Evolutionary conservation across 2,329 filamentous ascomycete genomes (phyloP).

Genomic region (Hymenoscyphus occultus): DNA sequence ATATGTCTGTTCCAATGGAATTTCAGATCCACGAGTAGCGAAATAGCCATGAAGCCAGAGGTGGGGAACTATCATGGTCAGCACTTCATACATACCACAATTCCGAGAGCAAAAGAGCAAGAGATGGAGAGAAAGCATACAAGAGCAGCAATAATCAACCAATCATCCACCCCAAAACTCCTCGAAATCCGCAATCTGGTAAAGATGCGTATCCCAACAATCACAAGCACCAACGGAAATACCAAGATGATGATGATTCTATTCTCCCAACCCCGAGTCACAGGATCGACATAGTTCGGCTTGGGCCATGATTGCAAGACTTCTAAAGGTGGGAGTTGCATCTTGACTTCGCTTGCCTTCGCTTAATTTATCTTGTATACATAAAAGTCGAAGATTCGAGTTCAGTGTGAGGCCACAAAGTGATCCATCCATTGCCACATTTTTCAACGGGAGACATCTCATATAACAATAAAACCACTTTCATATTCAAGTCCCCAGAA

Average conservation of each 20-base stretch:
- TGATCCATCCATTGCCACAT: too few relatives aligned
- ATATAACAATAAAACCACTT: too few relatives aligned
- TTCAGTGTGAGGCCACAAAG: too few relatives aligned
- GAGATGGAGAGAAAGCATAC: constrained; percentile 27
- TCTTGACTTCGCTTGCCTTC: constrained; percentile 19
- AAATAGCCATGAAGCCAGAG: constrained; percentile 38
- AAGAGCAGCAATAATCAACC: constrained; percentile 43
- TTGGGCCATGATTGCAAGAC: constrained; percentile 44
- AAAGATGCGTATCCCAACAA: constrained; percentile 45
- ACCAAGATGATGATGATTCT: constrained; percentile 43
- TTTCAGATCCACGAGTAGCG: constrained; percentile 35
- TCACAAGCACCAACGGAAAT: constrained; percentile 39
- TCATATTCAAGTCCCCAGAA: too few relatives aligned
- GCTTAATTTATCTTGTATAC: neutral
- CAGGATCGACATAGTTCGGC: constrained; percentile 47
- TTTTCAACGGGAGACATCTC: too few relatives aligned
- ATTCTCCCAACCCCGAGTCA: constrained; percentile 42
- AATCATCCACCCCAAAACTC: constrained; percentile 47
- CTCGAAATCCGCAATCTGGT: constrained; percentile 44
- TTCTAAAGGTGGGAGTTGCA: constrained; percentile 42
- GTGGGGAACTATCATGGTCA: constrained; percentile 32
- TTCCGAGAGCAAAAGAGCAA: neutral
- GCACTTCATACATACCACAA: neutral
- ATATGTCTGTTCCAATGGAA: constrained; percentile 41
- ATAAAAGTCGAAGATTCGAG: neutral